These are phyloP conservation scores for Silene vulgaris DNA, from an alignment of 179 eudicot species.

Conservation along the genomic window DNA sequence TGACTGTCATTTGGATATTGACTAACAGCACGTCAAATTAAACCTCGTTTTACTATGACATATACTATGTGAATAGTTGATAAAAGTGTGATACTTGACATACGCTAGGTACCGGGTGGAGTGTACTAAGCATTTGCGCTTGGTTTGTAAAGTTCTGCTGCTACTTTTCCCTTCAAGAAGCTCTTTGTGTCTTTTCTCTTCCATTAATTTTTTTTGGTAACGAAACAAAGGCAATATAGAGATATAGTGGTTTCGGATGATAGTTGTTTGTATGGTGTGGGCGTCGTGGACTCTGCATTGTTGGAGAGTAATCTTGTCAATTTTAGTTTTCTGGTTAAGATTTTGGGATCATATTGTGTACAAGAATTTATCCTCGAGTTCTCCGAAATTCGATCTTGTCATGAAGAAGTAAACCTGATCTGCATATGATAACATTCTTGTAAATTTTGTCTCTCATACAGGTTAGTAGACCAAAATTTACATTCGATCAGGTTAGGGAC, in stretches of 20 bases:
- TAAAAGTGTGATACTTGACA: constrained; percentile 3
- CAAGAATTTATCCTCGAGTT: too few species aligned
- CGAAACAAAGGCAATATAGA: constrained; percentile 4
- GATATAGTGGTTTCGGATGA: constrained; percentile 1
- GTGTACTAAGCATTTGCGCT: neutral
- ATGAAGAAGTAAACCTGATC: too few species aligned
- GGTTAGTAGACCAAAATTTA: too few species aligned
- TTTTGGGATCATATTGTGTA: neutral
- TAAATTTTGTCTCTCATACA: too few species aligned
- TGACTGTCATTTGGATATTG: constrained; percentile 19
- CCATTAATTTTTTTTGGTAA: constrained; percentile 1
- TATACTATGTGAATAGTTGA: too few species aligned
- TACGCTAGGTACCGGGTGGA: constrained; percentile 29
- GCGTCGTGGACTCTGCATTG: neutral
- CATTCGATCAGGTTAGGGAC: too few species aligned
- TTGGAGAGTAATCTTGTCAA: neutral
- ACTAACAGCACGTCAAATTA: constrained; percentile 12
- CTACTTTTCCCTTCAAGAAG: neutral
- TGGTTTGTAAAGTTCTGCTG: neutral
- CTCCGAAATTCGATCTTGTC: too few species aligned
- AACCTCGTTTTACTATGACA: neutral
- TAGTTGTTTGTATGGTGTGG: neutral
- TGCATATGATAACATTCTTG: too few species aligned
- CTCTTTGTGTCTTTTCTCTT: constrained; percentile 1
- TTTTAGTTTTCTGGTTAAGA: neutral